These are phyloP conservation scores for Hortiboletus flavorubellus DNA, from an alignment of 768 basidiomycete genomes.

Conservation along the genomic window DNA sequence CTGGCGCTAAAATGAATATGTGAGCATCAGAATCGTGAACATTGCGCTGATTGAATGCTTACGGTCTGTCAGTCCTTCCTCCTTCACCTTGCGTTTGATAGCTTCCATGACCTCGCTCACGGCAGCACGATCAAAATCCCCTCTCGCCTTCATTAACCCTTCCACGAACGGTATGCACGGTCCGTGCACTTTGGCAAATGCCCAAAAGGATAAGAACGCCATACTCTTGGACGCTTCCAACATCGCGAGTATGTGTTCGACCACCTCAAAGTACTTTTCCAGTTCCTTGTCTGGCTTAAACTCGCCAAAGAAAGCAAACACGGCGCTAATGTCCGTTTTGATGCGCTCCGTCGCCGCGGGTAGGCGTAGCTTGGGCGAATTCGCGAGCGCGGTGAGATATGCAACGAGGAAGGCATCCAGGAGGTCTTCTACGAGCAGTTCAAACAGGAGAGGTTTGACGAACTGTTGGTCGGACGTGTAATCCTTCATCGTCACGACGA, in stretches of 20 bases:
- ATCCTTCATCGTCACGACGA: constrained; percentile 93
- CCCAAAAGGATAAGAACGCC: constrained; percentile 90
- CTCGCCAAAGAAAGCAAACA: constrained; percentile 76
- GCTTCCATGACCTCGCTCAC: constrained; percentile 93
- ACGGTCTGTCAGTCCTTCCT: constrained; percentile 83
- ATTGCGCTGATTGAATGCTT: constrained; percentile 33
- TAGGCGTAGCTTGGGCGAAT: constrained; percentile 81
- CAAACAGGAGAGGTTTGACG: constrained; percentile 87
- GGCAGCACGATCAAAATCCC: constrained; percentile 86
- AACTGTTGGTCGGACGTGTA: constrained; percentile 94
- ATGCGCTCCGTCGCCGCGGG: constrained; percentile 83
- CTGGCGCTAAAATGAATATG: constrained; percentile 48
- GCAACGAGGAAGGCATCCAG: constrained; percentile 85
- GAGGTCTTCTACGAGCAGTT: constrained; percentile 89
- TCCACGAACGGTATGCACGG: constrained; percentile 92
- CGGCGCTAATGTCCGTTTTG: constrained; percentile 72
- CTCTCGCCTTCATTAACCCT: constrained; percentile 81
- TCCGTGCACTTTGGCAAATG: constrained; percentile 90
- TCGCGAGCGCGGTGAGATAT: constrained; percentile 85
- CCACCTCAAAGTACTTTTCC: constrained; percentile 77
- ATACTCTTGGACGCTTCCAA: constrained; percentile 85
- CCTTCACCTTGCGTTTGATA: constrained; percentile 87
- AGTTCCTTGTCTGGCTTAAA: constrained; percentile 78
- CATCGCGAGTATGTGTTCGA: constrained; percentile 79
- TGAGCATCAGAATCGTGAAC: constrained; percentile 1